Base-by-base conservation (phyloP, 78 protist genomes). In the Dictyostelium capitatum region DNA sequence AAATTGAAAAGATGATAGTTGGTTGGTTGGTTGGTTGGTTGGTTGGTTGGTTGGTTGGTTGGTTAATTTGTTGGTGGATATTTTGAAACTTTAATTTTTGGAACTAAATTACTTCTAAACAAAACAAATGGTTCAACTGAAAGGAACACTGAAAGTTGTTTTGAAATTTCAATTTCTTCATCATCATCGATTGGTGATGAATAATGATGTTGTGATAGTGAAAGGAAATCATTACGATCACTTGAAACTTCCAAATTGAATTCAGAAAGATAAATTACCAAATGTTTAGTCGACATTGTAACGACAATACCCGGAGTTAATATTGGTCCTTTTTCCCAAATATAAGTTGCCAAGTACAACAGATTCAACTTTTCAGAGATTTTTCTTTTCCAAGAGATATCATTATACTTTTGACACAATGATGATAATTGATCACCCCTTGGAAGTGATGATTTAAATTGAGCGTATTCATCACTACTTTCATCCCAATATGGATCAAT, bases 301-400 rank as follows among this genome's bases (percentile, higher is more conserved):
- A 87, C 56, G 56, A 87, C 70, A 3, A 87, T 70, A 23, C 83
- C 93, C 11, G 93, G 93, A 1, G 93, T 87, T 6, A 62, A 12
- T 20, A 87, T 77, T 23, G 93, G 84, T 9, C 93, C 93, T 80
- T 87, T 70, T 50, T 87, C 93, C 93, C 93, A 87, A 43, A 87
- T 72, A 43, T 87, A 87, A 7, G 82, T 69, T 20, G 93, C 70
- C 41, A 87, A 47, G 64, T 87, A 87, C 37, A 87, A 50, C 0
- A 80, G 74, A 65, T 77, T 87, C 17, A 87, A 74, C 59, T 87
- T 87, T 70, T 87, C 93, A 41, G 93, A 87, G 67, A 87, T 87
- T 62, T 87, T 87, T 54, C 84, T 80, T 62, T 87, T 87, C 93
- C 93, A 87, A 30, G 93, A 56, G 50, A 87, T 77, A 30, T 87